A percentile compares a stretch with the other conserved stretches of the same genome.
These are phyloP conservation scores for Chamaecyparis obtusa DNA, from an alignment of 75 land plant species.

Conservation along the genomic window DNA sequence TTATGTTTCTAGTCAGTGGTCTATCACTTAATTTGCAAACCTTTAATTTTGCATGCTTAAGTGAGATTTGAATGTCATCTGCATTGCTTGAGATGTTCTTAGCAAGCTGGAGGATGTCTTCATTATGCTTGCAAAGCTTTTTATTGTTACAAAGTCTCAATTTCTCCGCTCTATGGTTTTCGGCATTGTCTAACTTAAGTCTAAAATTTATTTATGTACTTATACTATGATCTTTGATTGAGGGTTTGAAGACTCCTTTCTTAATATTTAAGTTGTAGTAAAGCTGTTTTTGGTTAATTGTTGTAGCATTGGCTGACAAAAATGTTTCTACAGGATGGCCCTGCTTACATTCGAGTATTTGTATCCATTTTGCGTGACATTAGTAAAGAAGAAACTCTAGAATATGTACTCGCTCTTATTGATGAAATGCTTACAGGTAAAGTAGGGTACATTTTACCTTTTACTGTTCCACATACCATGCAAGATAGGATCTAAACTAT, in stretches of 20 bases:
- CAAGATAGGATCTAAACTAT: slow-evolving; percentile 1
- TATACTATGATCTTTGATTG: neutral
- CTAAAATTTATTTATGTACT: neutral
- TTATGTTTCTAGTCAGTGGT: neutral
- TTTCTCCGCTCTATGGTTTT: neutral
- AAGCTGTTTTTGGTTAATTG: neutral
- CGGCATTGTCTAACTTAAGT: neutral
- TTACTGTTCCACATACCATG: neutral
- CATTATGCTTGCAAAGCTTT: neutral
- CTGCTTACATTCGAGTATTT: slow-evolving; percentile 75
- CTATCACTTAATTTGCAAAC: neutral
- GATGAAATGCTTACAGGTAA: slow-evolving; percentile 96
- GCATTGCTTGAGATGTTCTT: neutral
- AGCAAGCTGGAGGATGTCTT: neutral
- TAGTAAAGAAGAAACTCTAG: slow-evolving; percentile 88
- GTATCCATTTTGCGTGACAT: slow-evolving; percentile 81
- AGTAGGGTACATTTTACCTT: neutral
- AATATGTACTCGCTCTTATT: slow-evolving; percentile 85
- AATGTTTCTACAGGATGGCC: slow-evolving; percentile 74
- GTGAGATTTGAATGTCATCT: neutral
- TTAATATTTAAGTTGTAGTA: neutral
- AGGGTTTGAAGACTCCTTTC: neutral
- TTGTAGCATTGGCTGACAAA: neutral
- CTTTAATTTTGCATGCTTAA: neutral
- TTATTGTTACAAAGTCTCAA: neutral